phyloP scores from a whole-genome alignment of 2,329 filamentous ascomycete species.

The Colletotrichum graminicola region DNA sequence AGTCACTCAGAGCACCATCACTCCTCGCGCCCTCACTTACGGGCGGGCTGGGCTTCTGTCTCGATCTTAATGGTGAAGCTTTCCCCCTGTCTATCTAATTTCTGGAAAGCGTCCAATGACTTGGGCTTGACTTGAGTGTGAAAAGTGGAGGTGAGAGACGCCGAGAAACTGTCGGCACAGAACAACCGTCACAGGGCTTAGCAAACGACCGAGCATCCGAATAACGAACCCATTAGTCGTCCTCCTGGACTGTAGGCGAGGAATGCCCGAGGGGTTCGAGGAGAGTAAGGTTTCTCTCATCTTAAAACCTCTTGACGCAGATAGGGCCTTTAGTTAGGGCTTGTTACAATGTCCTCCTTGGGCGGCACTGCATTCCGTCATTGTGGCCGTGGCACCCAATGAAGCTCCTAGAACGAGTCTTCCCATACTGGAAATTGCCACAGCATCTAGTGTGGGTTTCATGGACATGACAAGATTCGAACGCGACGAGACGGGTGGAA shows the following conservation, averaged over 20 bases:
- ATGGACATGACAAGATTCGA: no score
- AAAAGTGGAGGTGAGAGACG: neutral
- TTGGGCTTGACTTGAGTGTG: neutral
- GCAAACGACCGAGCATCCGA: neutral
- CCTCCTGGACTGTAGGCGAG: neutral
- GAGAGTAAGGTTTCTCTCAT: neutral
- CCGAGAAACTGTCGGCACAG: conserved; percentile 15
- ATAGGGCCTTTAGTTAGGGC: neutral
- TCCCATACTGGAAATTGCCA: no score
- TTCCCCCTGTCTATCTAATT: neutral
- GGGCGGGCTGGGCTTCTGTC: neutral
- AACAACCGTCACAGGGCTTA: conserved; percentile 5
- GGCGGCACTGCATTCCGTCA: neutral
- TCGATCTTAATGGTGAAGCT: neutral
- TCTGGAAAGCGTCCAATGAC: neutral
- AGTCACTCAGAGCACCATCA: neutral
- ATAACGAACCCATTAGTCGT: neutral
- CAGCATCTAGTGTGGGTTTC: neutral
- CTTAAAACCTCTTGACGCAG: neutral
- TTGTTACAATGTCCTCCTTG: neutral
- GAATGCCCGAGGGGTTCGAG: neutral
- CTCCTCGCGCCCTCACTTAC: neutral
- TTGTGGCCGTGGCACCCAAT: neutral
- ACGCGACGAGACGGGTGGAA: neutral
- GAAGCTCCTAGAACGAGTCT: neutral